Evolutionary conservation across 345 rosid species (phyloP).

Genomic region (Euphorbia pulcherrima): DNA sequence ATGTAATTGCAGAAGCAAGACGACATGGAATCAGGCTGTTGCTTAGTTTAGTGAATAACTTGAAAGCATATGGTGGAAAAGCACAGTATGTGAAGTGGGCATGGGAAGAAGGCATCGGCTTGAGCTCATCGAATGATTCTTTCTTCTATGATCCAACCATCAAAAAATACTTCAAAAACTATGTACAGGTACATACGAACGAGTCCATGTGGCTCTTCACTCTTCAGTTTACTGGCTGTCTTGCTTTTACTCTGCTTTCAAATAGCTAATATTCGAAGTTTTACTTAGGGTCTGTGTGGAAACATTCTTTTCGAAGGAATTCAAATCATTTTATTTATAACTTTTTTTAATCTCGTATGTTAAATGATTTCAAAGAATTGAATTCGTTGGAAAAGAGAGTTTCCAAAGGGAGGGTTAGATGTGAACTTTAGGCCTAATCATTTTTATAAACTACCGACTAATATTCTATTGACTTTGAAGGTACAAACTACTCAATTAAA

Average conservation of each 20-base stretch:
- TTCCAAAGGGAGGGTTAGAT: too few relatives aligned
- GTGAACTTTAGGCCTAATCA: too few relatives aligned
- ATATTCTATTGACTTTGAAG: too few relatives aligned
- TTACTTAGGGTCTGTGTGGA: too few relatives aligned
- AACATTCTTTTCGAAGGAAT: too few relatives aligned
- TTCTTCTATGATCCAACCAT: conserved; percentile 95
- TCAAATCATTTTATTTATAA: too few relatives aligned
- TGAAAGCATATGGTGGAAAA: conserved; percentile 88
- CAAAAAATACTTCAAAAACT: conserved; percentile 76
- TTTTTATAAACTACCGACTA: too few relatives aligned
- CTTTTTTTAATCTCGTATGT: too few relatives aligned
- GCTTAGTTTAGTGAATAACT: conserved; percentile 83
- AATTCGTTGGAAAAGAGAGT: too few relatives aligned
- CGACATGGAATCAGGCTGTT: conserved; percentile 65
- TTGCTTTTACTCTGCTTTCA: not conserved
- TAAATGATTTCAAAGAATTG: too few relatives aligned
- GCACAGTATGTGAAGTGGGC: conserved; percentile 97
- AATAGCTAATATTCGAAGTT: not conserved
- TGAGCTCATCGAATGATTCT: conserved; percentile 90
- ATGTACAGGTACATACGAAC: conserved; percentile 43
- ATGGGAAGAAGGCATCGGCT: conserved; percentile 92
- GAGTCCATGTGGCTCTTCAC: conserved; percentile 1
- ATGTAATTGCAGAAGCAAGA: conserved; percentile 84
- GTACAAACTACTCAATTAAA: too few relatives aligned
- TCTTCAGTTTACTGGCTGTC: not conserved